phyloP scores from a whole-genome alignment of 2,329 filamentous ascomycete genomes.

The Knoxdaviesia capensis region DNA sequence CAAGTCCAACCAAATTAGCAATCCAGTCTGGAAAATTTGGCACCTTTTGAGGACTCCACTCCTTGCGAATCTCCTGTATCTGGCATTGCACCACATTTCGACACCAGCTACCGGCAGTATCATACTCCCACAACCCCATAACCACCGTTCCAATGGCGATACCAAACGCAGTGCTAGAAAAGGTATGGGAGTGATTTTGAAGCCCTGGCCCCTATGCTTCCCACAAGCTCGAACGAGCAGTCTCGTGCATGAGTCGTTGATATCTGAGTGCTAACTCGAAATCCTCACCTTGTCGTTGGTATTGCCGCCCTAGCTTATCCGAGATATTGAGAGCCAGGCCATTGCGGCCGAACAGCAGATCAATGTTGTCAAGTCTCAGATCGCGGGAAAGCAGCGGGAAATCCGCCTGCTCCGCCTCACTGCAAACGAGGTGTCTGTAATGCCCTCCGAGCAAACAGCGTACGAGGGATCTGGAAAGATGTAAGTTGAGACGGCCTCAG shows the following conservation, averaged over 20 bases:
- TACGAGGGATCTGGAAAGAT: conserved; percentile 98
- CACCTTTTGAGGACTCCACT: too few relatives aligned
- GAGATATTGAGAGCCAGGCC: conserved; percentile 86
- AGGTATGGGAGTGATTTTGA: conserved; percentile 32
- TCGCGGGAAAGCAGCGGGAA: conserved; percentile 70
- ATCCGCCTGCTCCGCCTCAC: conserved; percentile 78
- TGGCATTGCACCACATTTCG: too few relatives aligned
- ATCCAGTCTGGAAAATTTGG: too few relatives aligned
- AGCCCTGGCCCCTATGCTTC: background rate
- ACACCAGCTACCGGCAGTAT: too few relatives aligned
- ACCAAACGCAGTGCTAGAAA: conserved; percentile 80
- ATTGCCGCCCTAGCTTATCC: conserved; percentile 43
- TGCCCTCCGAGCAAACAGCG: conserved; percentile 58
- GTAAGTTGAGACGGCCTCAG: conserved; percentile 28
- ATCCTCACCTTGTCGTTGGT: background rate
- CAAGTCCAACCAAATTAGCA: too few relatives aligned
- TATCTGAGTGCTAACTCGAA: background rate
- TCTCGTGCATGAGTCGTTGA: too few relatives aligned
- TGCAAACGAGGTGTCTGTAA: conserved; percentile 55
- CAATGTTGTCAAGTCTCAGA: conserved; percentile 63
- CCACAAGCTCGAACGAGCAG: too few relatives aligned
- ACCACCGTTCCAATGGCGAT: conserved; percentile 52
- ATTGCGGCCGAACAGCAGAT: conserved; percentile 83
- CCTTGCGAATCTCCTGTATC: too few relatives aligned
- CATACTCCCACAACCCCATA: background rate